phyloP scores from a whole-genome alignment of 495 filamentous ascomycete species.

The Tuber melanosporum region DNA sequence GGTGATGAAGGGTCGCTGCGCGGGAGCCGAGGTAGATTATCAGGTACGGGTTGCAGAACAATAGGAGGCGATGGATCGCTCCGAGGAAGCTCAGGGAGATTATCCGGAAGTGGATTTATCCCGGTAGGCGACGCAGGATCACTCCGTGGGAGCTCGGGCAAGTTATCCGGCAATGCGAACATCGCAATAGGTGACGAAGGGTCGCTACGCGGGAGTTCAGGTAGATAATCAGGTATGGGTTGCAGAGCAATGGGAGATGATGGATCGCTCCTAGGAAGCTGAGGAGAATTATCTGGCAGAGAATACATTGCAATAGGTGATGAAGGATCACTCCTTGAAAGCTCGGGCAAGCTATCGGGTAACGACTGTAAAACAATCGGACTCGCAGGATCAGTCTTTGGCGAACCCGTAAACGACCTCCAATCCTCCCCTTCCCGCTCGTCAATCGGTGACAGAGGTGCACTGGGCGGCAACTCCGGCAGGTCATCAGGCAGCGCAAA shows the following conservation, averaged over 20 bases:
- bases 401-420: conserved; percentile 9
- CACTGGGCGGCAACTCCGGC: conserved; percentile 18
- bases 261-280: neutral
- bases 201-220: conserved; percentile 25
- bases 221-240: conserved; percentile 11
- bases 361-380: neutral
- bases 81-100: too few species aligned
- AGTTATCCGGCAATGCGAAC: conserved; percentile 6
- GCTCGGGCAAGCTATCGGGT: conserved; percentile 12
- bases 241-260: conserved; percentile 3
- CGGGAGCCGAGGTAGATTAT: conserved; percentile 23
- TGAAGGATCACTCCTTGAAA: conserved; percentile 10
- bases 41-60: too few species aligned
- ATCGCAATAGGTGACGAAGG: conserved; percentile 21
- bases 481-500: conserved; percentile 5
- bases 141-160: neutral
- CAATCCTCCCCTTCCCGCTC: neutral
- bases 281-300: neutral
- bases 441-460: neutral
- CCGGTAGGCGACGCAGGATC: too few species aligned
- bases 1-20: neutral
- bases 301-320: neutral
- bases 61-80: too few species aligned
- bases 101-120: too few species aligned
- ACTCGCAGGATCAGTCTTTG: conserved; percentile 17